Percentiles rank a stretch among this genome's conserved stretches.
phyloP scores from a whole-genome alignment of 106 monocot species.

The Phalaenopsis aphrodite region DNA sequence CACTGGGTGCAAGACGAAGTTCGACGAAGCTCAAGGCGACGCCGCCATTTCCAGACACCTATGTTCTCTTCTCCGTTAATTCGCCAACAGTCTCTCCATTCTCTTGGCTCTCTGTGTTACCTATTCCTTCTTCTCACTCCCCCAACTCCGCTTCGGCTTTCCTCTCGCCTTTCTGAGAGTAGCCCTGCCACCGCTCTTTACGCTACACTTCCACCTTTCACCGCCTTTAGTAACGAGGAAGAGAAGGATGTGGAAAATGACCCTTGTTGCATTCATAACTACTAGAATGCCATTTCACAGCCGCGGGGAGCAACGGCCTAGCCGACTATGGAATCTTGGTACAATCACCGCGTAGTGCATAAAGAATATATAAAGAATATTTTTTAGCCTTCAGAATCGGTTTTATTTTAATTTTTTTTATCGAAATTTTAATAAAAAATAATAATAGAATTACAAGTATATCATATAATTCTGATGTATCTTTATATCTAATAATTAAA shows the following conservation, averaged over 20 bases:
- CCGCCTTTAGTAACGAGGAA: slow-evolving; percentile 2
- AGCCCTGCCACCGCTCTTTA: background rate
- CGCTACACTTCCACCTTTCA: background rate
- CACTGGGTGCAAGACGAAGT: background rate
- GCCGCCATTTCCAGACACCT: background rate
- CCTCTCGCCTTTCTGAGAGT: background rate
- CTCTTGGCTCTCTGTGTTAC: background rate
- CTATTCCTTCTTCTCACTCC: background rate
- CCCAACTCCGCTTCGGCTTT: background rate
- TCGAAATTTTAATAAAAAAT: too few species aligned
- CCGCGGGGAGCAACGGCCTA: too few species aligned
- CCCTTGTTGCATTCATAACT: background rate
- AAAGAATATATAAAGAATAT: too few species aligned
- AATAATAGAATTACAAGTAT: too few species aligned
- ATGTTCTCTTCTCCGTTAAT: background rate
- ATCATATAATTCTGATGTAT: too few species aligned
- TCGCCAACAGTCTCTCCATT: background rate
- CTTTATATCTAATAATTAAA: too few species aligned
- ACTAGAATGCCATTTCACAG: background rate
- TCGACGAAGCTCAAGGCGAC: background rate
- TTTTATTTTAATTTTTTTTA: too few species aligned
- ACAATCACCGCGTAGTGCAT: too few species aligned
- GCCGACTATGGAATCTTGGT: too few species aligned
- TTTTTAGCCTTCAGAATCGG: too few species aligned
- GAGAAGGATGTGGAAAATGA: background rate